These are phyloP conservation scores for Goffeauzyma gilvescens DNA, from an alignment of 768 basidiomycete species.

Conservation along the genomic window DNA sequence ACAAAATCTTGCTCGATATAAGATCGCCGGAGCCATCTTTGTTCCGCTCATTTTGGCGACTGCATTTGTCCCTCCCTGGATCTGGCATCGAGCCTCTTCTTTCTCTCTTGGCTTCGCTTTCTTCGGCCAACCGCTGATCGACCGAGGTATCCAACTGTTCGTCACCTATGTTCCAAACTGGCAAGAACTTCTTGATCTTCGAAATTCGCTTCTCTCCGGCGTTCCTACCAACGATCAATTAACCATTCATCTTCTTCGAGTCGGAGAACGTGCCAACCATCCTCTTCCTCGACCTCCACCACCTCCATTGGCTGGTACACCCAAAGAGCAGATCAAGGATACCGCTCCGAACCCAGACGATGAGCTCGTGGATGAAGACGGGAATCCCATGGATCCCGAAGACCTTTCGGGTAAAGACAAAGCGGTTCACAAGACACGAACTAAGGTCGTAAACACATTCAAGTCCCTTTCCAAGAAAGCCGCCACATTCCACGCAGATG, in stretches of 20 bases:
- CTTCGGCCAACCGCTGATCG: constrained; percentile 33
- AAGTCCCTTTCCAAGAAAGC: constrained; percentile 30
- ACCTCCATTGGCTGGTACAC: constrained; percentile 25
- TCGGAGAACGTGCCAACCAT: constrained; percentile 24
- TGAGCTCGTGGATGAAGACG: constrained; percentile 28
- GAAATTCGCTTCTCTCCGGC: constrained; percentile 32
- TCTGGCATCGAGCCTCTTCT: constrained; percentile 27
- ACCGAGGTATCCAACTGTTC: constrained; percentile 20
- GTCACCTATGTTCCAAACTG: constrained; percentile 32
- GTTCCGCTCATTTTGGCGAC: constrained; percentile 27
- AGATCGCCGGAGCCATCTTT: constrained; percentile 31
- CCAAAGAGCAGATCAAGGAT: constrained; percentile 27
- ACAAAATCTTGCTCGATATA: constrained; percentile 27
- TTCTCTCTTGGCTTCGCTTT: constrained; percentile 32
- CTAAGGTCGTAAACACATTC: constrained; percentile 28
- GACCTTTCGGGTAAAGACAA: constrained; percentile 17
- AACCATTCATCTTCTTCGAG: constrained; percentile 31
- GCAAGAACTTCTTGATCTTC: constrained; percentile 31
- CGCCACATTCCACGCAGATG: constrained; percentile 32
- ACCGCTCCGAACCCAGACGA: constrained; percentile 17
- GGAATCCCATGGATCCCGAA: constrained; percentile 22
- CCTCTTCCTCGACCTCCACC: constrained; percentile 17
- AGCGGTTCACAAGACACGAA: constrained; percentile 23
- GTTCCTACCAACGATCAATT: constrained; percentile 35
- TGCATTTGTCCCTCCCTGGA: constrained; percentile 28